Conservation (phyloP, 2,329 filamentous ascomycete genomes). For the Fusarium poae region DNA sequence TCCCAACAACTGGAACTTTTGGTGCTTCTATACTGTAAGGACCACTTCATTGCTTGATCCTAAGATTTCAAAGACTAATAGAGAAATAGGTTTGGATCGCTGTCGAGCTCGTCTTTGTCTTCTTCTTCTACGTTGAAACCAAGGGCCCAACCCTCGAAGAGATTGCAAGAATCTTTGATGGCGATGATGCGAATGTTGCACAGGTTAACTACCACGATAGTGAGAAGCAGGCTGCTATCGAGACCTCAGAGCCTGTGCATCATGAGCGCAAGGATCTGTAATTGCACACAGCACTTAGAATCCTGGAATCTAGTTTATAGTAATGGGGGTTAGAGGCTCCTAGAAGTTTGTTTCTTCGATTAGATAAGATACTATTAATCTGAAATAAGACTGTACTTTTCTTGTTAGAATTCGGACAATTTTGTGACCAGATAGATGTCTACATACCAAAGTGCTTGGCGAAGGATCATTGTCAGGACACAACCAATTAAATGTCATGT, state of each 20-base stretch:
- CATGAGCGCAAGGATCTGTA: conserved; percentile 19
- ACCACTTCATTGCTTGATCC: accelerated
- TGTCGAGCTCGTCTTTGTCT: conserved; percentile 70
- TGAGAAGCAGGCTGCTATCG: conserved; percentile 25
- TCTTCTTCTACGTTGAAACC: conserved; percentile 77
- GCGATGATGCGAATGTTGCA: conserved; percentile 61
- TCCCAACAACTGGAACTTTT: conserved; percentile 73
- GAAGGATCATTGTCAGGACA: background rate
- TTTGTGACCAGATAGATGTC: background rate
- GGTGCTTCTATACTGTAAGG: conserved; percentile 70
- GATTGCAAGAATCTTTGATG: conserved; percentile 75
- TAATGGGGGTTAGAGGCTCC: background rate
- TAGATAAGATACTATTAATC: background rate
- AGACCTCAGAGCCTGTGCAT: conserved; percentile 2
- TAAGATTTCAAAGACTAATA: background rate
- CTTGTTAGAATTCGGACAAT: background rate
- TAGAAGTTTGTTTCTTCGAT: background rate
- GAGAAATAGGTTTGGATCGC: conserved; percentile 16
- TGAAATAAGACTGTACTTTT: background rate
- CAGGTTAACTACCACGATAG: conserved; percentile 3
- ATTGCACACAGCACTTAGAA: background rate
- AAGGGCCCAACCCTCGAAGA: conserved; percentile 76
- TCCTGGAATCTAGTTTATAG: background rate
- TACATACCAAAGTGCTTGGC: background rate
- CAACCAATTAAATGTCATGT: background rate